These are phyloP conservation scores for Teunomyces stri DNA, from an alignment of 805 yeast species.

Conservation along the genomic window DNA sequence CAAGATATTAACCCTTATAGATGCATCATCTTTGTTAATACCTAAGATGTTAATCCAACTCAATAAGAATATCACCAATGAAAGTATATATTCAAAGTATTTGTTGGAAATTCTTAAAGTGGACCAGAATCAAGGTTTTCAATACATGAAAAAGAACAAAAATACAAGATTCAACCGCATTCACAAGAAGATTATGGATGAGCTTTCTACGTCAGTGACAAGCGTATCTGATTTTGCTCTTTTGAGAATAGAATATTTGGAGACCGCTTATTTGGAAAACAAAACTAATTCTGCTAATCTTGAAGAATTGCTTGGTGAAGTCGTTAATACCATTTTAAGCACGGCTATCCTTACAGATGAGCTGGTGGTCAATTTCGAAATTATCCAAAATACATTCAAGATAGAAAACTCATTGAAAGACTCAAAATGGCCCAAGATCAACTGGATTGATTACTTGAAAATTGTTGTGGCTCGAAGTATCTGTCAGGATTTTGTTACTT, in stretches of 20 bases:
- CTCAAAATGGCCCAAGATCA: constrained; percentile 34
- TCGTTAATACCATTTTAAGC: constrained; percentile 18
- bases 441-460: constrained; percentile 37
- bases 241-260: constrained; percentile 35
- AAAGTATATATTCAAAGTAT: constrained; percentile 26
- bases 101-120: constrained; percentile 31
- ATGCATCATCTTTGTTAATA: background rate
- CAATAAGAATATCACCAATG: constrained; percentile 16
- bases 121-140: constrained; percentile 27
- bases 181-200: constrained; percentile 30
- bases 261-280: constrained; percentile 24
- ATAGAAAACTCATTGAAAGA: constrained; percentile 28
- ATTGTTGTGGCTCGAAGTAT: constrained; percentile 25
- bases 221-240: constrained; percentile 23
- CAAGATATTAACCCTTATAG: background rate
- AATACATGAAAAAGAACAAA: constrained; percentile 29
- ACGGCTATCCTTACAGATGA: constrained; percentile 14
- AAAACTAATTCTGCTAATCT: constrained; percentile 6
- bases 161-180: constrained; percentile 22
- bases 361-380: constrained; percentile 20
- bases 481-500: constrained; percentile 22
- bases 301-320: constrained; percentile 27
- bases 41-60: constrained; percentile 11
- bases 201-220: constrained; percentile 19
- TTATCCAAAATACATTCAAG: constrained; percentile 25